Base-by-base conservation (phyloP, 1,139 yeast species). In the Geotrichum reessii region DNA sequence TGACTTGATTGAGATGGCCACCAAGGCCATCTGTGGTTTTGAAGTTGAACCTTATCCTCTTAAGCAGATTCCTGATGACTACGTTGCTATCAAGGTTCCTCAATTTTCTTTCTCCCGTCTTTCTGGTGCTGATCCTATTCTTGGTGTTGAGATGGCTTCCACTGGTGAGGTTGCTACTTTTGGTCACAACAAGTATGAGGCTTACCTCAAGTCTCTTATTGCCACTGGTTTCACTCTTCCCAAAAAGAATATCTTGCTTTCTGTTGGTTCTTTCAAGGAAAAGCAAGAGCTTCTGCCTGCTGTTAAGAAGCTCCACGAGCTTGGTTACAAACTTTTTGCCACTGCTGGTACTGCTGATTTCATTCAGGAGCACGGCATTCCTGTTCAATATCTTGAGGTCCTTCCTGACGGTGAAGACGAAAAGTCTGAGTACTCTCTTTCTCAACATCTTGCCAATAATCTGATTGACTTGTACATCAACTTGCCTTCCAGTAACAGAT, bases 341-440 rank as follows among this genome's bases (percentile, higher is more conserved):
- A 95, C 99, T 66, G 91, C 99, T 47, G 99, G 99, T 79, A 95
- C 99, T 66, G 97, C 98, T 65, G 99, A 95, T 77, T 95, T 93
- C 78, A 85, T 93, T 69, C 91, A 90, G 73, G 99, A 93, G 74
- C 97, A 93, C 72, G 87, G 85, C 57, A 81, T 95, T 65, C 96
- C 97, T 58, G 97, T 95, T 62, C 95, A 91, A 75, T 95, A 90
- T 76, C 83, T 95, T 74, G 99, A 93, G 77, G 89, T 91, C 54
- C 78, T 93, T 74, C 81, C 82, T 68, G 71, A 67, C 52, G 78
- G 72, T 50, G 73, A 71, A 33, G 76, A 73, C 48, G 95, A 89
- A 74, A 90, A 91, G 75, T 83, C 90, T 21, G 99, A 95, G 77
- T 95, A 90, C 77, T 92, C 98, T 47, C 81, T 95, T 76, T 87